Conservation (phyloP, 192 early-diverging fungal genomes). For the Chytriomyces sp. region DNA sequence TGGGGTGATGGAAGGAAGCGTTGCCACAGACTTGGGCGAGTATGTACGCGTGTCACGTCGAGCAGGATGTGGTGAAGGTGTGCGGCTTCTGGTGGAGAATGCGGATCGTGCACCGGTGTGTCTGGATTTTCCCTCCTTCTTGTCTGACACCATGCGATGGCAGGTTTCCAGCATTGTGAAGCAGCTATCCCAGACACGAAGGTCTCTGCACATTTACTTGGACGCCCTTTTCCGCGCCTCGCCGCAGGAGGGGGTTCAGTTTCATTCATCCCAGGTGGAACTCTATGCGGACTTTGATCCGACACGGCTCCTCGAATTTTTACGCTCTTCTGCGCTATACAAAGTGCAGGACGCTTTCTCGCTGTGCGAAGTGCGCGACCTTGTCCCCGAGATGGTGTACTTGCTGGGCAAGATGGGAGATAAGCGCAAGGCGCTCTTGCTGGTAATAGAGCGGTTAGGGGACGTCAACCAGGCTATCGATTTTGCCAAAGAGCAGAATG, state of each 20-base stretch:
- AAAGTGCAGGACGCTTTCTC: constrained; percentile 24
- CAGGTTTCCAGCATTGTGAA: constrained; percentile 54
- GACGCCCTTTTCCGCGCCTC: constrained; percentile 83
- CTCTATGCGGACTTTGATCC: constrained; percentile 36
- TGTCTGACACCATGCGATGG: not conserved
- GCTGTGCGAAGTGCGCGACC: constrained; percentile 74
- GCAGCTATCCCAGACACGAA: constrained; percentile 56
- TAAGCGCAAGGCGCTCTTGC: constrained; percentile 86
- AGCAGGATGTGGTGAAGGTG: constrained; percentile 49
- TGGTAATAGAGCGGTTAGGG: constrained; percentile 88
- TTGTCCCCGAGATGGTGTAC: constrained; percentile 98
- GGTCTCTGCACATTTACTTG: constrained; percentile 85
- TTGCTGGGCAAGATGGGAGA: constrained; percentile 97
- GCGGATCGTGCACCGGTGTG: constrained; percentile 81
- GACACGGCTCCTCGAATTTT: constrained; percentile 76
- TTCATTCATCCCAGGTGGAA: constrained; percentile 38
- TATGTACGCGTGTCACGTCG: constrained; percentile 27
- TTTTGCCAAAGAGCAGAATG: constrained; percentile 97
- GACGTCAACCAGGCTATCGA: constrained; percentile 96
- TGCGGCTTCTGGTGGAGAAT: constrained; percentile 80
- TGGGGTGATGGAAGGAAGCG: constrained; percentile 7
- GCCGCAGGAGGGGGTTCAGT: constrained; percentile 36
- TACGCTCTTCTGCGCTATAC: constrained; percentile 54
- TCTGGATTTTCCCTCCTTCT: not conserved
- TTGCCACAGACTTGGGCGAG: constrained; percentile 24